Percentiles rank a stretch among this genome's conserved stretches.
These are phyloP conservation scores for Firmiana major DNA, from an alignment of 345 rosid species.

Conservation along the genomic window DNA sequence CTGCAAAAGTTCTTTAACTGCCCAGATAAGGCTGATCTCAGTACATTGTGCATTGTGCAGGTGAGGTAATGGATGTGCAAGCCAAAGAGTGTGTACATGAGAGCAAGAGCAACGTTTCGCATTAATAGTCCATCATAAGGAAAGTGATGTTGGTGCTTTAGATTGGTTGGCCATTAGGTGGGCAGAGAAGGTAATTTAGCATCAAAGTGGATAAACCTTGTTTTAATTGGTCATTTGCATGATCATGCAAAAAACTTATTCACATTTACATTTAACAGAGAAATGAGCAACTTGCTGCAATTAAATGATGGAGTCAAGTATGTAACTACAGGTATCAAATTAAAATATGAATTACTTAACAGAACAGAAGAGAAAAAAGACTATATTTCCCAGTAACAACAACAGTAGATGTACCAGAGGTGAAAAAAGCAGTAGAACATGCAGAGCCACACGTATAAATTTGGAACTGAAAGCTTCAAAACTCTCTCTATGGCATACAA, in stretches of 20 bases:
- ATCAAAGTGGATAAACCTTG: background rate
- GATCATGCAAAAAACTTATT: too few species aligned
- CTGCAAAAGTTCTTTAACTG: background rate
- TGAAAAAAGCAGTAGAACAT: constrained; percentile 99
- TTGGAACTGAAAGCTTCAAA: constrained; percentile 96
- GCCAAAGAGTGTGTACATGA: background rate
- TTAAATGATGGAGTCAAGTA: background rate
- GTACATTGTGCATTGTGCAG: background rate
- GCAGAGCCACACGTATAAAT: constrained; percentile 96
- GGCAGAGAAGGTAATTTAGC: background rate
- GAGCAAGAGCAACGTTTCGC: background rate
- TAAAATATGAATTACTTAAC: background rate
- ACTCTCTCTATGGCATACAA: constrained; percentile 86
- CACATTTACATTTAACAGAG: too few species aligned
- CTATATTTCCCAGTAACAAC: background rate
- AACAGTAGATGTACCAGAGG: constrained; percentile 61
- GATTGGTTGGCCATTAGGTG: background rate
- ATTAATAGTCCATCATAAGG: background rate
- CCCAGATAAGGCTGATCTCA: background rate
- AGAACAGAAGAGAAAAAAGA: background rate
- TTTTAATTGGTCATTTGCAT: background rate
- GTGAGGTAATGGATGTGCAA: background rate
- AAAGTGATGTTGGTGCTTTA: background rate
- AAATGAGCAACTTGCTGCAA: too few species aligned
- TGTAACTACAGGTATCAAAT: background rate